Conservation (phyloP, 495 filamentous ascomycete genomes). For the Penicillium lagena region DNA sequence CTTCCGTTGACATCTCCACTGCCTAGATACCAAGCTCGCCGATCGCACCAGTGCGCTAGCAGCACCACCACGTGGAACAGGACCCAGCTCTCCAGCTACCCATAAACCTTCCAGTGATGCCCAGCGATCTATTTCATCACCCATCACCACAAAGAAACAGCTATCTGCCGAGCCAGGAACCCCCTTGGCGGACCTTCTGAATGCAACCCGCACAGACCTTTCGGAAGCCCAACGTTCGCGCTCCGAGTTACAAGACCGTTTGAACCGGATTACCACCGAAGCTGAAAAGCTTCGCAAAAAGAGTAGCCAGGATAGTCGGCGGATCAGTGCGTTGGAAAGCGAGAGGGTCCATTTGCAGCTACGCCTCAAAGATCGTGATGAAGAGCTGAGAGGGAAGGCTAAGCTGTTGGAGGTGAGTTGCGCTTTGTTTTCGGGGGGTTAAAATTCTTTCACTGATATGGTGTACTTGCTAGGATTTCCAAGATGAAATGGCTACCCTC, state of each 20-base stretch:
- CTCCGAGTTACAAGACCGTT: conserved; percentile 53
- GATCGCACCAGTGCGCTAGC: conserved; percentile 60
- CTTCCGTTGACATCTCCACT: too few relatives aligned
- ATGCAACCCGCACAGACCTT: conserved; percentile 55
- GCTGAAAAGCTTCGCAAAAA: conserved; percentile 52
- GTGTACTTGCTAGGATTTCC: conserved; percentile 54
- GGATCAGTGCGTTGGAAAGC: conserved; percentile 53
- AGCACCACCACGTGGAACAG: conserved; percentile 1
- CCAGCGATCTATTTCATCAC: conserved; percentile 8
- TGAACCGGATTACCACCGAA: conserved; percentile 55
- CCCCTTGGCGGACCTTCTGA: conserved; percentile 29
- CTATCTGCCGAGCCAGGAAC: conserved; percentile 9
- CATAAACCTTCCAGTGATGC: conserved; percentile 8
- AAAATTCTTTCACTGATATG: background rate
- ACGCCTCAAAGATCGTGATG: conserved; percentile 71
- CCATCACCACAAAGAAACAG: conserved; percentile 15
- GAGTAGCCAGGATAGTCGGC: conserved; percentile 45
- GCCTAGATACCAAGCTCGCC: conserved; percentile 59
- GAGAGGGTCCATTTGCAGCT: conserved; percentile 55
- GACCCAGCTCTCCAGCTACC: background rate
- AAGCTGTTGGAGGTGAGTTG: conserved; percentile 59
- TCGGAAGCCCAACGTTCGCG: conserved; percentile 70
- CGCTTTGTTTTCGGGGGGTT: too few relatives aligned
- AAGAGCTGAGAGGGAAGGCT: conserved; percentile 76
- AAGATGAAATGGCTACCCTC: conserved; percentile 82